Conservation (phyloP, 2,329 filamentous ascomycete genomes). For the Huntiella decipiens region DNA sequence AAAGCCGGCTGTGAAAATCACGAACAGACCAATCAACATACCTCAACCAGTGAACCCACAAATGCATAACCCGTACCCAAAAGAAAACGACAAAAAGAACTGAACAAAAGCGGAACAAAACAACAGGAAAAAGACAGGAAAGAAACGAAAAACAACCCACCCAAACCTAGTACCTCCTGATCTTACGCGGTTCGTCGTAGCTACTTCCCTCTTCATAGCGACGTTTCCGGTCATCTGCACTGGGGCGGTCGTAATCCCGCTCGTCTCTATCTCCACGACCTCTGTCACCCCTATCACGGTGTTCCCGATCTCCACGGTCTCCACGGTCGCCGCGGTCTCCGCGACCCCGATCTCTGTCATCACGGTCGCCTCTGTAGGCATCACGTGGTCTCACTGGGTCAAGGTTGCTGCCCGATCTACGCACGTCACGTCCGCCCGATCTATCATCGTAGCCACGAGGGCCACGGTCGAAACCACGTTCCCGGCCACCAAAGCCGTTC, state of each 20-base stretch:
- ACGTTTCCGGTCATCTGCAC: constrained; percentile 42
- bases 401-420: constrained; percentile 57
- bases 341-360: constrained; percentile 22
- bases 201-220: constrained; percentile 59
- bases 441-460: constrained; percentile 44
- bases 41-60: too few relatives aligned
- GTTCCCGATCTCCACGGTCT: constrained; percentile 12
- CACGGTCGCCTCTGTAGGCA: constrained; percentile 24
- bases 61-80: not conserved
- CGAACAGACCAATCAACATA: too few relatives aligned
- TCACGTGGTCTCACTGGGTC: constrained; percentile 44
- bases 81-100: not conserved
- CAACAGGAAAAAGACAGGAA: constrained; percentile 16
- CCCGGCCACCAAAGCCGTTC: constrained; percentile 26
- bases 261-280: constrained; percentile 20
- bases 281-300: constrained; percentile 4
- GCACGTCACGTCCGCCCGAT: constrained; percentile 21
- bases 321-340: constrained; percentile 23
- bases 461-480: constrained; percentile 32
- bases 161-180: constrained; percentile 38
- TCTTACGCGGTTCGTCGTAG: constrained; percentile 58
- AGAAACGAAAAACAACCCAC: constrained; percentile 3
- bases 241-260: constrained; percentile 32
- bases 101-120: constrained; percentile 15
- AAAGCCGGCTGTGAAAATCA: too few relatives aligned